Conservation (phyloP, 2,329 filamentous ascomycete species). For the Cytospora piceae region DNA sequence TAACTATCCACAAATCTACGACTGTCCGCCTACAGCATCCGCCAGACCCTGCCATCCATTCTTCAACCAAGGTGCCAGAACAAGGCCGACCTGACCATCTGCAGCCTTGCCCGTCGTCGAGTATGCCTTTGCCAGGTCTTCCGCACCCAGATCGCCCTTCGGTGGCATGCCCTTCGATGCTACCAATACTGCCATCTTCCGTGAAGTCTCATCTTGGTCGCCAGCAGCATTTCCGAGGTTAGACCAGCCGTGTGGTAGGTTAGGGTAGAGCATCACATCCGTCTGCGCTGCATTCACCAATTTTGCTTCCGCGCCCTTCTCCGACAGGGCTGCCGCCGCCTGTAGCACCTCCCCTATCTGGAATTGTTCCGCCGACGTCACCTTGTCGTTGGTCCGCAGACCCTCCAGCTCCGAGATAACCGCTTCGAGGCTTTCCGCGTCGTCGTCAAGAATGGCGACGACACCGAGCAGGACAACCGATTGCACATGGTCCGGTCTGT, state of each 20-base stretch:
- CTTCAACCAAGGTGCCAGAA: constrained; percentile 79
- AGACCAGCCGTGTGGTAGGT: constrained; percentile 80
- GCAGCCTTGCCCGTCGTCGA: constrained; percentile 70
- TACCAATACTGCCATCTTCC: constrained; percentile 82
- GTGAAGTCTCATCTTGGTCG: constrained; percentile 52
- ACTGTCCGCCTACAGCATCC: constrained; percentile 38
- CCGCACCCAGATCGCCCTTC: constrained; percentile 66
- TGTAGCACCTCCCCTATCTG: constrained; percentile 75
- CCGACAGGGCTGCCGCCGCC: constrained; percentile 68
- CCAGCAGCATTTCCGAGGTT: constrained; percentile 67
- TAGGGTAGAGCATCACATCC: constrained; percentile 80
- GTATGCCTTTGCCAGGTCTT: constrained; percentile 73
- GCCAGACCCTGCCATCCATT: constrained; percentile 66
- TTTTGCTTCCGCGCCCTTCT: constrained; percentile 52
- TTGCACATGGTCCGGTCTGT: constrained; percentile 73
- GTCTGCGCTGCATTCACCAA: constrained; percentile 69
- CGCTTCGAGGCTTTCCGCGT: constrained; percentile 78
- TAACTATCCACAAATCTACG: not conserved
- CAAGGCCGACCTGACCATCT: constrained; percentile 76
- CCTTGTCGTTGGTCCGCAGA: constrained; percentile 68
- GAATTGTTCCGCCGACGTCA: constrained; percentile 66
- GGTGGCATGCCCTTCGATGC: constrained; percentile 76
- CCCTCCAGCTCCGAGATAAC: constrained; percentile 76
- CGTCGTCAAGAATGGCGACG: constrained; percentile 79
- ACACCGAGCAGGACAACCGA: constrained; percentile 81